Conservation (phyloP, 495 filamentous ascomycete genomes). For the Bryoglossum gracile region DNA sequence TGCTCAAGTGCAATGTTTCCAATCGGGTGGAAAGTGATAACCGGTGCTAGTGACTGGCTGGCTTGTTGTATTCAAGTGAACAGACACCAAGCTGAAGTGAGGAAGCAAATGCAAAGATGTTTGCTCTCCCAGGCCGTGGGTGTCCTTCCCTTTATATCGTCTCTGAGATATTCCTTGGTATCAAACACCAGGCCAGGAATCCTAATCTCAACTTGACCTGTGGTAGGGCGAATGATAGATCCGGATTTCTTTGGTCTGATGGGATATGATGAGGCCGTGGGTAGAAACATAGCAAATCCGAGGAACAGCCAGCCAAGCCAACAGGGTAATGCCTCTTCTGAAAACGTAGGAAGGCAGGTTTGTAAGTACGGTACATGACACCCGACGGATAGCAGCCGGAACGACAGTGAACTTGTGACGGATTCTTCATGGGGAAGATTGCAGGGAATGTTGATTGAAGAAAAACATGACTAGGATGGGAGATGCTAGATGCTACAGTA, state of each 20-base stretch:
- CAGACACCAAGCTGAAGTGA: neutral
- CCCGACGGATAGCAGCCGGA: constrained; percentile 2
- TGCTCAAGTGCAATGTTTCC: too few relatives aligned
- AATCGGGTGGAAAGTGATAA: neutral
- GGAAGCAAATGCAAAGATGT: neutral
- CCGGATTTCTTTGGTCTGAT: neutral
- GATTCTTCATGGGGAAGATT: constrained; percentile 2
- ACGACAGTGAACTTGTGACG: neutral
- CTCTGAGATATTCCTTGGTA: neutral
- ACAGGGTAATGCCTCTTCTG: neutral
- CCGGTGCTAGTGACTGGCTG: neutral
- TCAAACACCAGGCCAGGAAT: neutral
- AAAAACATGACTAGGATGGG: constrained; percentile 4
- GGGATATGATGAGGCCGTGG: neutral
- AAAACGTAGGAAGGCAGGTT: neutral
- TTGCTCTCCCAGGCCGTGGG: neutral
- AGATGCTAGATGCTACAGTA: too few relatives aligned
- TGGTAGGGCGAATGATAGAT: neutral
- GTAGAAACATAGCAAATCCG: constrained; percentile 1
- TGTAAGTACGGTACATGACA: neutral
- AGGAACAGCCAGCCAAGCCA: neutral
- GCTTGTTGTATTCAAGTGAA: neutral
- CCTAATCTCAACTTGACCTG: neutral
- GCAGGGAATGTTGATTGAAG: neutral
- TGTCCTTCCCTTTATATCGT: neutral